Percentiles rank a stretch among this genome's conserved stretches.
Conservation (phyloP, 306 rosid species). For the Sicyos edulis region DNA sequence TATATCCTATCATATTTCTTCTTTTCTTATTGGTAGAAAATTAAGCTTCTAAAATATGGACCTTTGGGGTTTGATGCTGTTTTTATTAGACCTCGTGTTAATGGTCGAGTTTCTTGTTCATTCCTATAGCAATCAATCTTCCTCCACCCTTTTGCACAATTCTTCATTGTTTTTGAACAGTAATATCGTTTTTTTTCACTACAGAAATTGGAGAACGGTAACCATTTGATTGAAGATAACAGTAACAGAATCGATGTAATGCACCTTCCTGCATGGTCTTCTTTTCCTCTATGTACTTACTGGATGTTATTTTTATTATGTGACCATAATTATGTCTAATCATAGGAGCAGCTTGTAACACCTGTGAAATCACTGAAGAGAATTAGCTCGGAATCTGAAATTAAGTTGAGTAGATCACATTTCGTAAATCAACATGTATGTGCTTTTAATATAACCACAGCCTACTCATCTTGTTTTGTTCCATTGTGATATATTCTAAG, state of each 20-base stretch:
- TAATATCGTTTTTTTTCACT: slow-evolving; percentile 19
- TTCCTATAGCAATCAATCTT: not conserved
- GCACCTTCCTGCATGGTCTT: slow-evolving; percentile 9
- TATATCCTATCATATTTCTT: not conserved
- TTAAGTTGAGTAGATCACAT: slow-evolving; percentile 76
- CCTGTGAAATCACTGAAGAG: slow-evolving; percentile 48
- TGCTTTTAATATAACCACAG: slow-evolving; percentile 22
- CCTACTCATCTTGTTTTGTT: slow-evolving; percentile 8
- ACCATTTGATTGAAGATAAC: slow-evolving; percentile 54
- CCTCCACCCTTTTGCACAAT: not conserved
- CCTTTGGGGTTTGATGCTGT: not conserved
- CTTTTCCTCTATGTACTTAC: not conserved
- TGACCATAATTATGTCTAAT: not conserved
- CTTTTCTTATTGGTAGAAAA: not conserved
- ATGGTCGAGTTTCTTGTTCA: not conserved
- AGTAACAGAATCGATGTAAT: slow-evolving; percentile 53
- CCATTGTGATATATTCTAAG: slow-evolving; percentile 9
- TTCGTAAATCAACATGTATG: slow-evolving; percentile 91
- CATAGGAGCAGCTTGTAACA: slow-evolving; percentile 35
- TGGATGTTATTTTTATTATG: not conserved
- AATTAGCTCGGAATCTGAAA: slow-evolving; percentile 79
- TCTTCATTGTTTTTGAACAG: not conserved
- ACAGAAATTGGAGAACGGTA: slow-evolving; percentile 84
- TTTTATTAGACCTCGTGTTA: not conserved
- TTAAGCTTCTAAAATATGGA: not conserved